Evolutionary conservation across 2,329 filamentous ascomycete species (phyloP), one percentile per base, ranked within the genome.

Genomic region (Harringtonia aguacate): DNA sequence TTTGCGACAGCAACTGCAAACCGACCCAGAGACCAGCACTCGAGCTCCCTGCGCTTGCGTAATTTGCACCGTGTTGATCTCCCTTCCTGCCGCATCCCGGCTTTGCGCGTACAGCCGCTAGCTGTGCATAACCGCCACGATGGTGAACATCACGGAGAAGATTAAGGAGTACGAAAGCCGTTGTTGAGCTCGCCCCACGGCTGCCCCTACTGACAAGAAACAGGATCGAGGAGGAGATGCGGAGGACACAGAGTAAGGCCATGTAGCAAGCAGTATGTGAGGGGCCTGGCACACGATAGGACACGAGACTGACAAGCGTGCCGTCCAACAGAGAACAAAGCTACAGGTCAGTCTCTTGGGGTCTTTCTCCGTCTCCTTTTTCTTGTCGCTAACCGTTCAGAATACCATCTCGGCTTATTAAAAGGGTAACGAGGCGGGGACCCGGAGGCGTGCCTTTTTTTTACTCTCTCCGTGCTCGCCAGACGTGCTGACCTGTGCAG

Each of bases 111-210:
- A 43, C 45, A 46, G 45, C 45, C 36, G 36, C 40, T n/a, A 21
- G 49, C 47, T 50, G 48, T 48, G 30, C 44, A 29, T 39, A 41
- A 35, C 60, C 28, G 51, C 46, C 46, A 75, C 68, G 58, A 98
- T 98, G 92, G 92, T 97, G 66, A 97, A 97, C 72, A 98, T 98
- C 54, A 97, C 92, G 53, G 94, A 98, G 45, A 97, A 95, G 77
- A 98, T 98, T 72, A 98, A 98, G 75, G 92, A 97, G 90, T 95
- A 67, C 59, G 81, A 62, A 29, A 21, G 21, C 21, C 36, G 24
- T 12, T 44, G 5, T 15, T 24, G 24, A 4, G 34, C 7, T 8
- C 18, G 3, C n/a, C n/a, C n/a, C n/a, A n/a, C n/a, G n/a, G n/a
- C n/a, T n/a, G n/a, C n/a, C n/a, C n/a, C n/a, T 21, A 27, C 41